phyloP scores from a whole-genome alignment of 371 early-diverging fungal genomes.

The Mucor irregularis region DNA sequence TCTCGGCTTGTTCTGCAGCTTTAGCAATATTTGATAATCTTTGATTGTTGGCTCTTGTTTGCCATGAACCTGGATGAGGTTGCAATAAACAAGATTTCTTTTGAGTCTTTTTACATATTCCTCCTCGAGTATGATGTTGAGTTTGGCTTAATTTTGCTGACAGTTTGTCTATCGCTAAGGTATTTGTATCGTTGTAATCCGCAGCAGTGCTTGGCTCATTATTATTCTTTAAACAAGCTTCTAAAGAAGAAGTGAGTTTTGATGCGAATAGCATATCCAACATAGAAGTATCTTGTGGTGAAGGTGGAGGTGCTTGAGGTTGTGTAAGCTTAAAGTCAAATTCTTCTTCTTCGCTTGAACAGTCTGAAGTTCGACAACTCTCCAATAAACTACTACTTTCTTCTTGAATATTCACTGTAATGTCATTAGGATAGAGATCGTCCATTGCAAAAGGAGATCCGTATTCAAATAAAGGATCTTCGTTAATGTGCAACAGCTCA shows the following conservation, averaged over 20 bases:
- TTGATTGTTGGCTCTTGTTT: constrained; percentile 10
- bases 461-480: constrained; percentile 5
- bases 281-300: constrained; percentile 27
- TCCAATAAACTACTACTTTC: neutral
- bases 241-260: constrained; percentile 8
- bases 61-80: neutral
- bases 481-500: constrained; percentile 9
- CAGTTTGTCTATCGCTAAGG: constrained; percentile 20
- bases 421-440: neutral
- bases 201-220: neutral
- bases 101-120: constrained; percentile 2
- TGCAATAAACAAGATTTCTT: neutral
- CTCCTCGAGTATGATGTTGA: neutral
- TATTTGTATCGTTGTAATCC: constrained; percentile 15
- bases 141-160: constrained; percentile 21
- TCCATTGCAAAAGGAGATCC: constrained; percentile 2
- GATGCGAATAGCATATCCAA: constrained; percentile 22
- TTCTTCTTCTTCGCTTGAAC: constrained; percentile 21
- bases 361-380: constrained; percentile 7
- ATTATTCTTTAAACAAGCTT: neutral
- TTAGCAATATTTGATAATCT: constrained; percentile 13
- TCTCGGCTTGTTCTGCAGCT: constrained; percentile 14
- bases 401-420: neutral
- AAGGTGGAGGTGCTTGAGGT: constrained; percentile 29
- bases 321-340: constrained; percentile 12